Conservation (phyloP, 1,284 basidiomycete species). For the Marasmius fiardii region DNA sequence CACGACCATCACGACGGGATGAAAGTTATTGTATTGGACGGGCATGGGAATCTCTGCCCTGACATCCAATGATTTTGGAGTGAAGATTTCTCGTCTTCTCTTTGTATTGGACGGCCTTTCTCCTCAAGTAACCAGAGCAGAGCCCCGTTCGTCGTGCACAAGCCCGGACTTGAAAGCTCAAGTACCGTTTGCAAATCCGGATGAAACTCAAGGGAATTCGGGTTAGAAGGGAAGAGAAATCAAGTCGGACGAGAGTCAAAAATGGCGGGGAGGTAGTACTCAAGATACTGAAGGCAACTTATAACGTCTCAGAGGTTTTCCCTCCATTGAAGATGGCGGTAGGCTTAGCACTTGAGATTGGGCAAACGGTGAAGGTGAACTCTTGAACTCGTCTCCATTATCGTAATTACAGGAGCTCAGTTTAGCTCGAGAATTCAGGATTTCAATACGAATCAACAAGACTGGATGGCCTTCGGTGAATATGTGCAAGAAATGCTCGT, state of each 20-base stretch:
- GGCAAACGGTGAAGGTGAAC: neutral
- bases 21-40: too few relatives aligned
- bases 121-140: neutral
- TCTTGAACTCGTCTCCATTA: neutral
- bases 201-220: too few relatives aligned
- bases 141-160: neutral
- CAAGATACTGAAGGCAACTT: neutral
- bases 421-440: neutral
- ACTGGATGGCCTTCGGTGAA: conserved; percentile 3
- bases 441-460: conserved; percentile 4
- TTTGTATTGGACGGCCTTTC: too few relatives aligned
- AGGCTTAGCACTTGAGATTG: neutral
- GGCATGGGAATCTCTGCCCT: too few relatives aligned
- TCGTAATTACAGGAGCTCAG: too few relatives aligned
- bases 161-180: too few relatives aligned
- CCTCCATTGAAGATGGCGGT: conserved; percentile 6
- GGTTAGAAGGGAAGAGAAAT: too few relatives aligned
- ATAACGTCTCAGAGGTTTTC: conserved; percentile 1
- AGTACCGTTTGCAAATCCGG: too few relatives aligned
- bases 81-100: too few relatives aligned
- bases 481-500: conserved; percentile 7
- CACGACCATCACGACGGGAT: too few relatives aligned
- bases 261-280: neutral
- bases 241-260: neutral
- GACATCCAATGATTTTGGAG: too few relatives aligned